Percentiles rank a stretch among this genome's conserved stretches.
phyloP scores from a whole-genome alignment of 345 rosid species.

The Salix viminalis region DNA sequence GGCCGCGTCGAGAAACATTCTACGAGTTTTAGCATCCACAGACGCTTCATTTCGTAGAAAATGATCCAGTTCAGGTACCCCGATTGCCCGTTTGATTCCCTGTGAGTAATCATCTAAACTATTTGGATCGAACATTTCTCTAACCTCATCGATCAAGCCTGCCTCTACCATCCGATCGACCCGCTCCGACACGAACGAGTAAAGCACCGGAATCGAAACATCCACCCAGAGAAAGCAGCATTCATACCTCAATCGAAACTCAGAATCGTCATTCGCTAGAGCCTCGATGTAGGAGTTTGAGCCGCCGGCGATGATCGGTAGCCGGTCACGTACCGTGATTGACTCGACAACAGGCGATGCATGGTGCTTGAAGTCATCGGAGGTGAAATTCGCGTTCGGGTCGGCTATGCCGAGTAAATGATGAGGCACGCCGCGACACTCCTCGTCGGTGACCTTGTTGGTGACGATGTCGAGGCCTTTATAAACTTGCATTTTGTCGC shows the following conservation, averaged over 20 bases:
- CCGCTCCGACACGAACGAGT: conserved; percentile 62
- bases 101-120: conserved; percentile 35
- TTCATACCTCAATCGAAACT: conserved; percentile 58
- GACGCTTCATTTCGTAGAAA: conserved; percentile 39
- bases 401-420: conserved; percentile 63
- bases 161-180: conserved; percentile 71
- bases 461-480: conserved; percentile 67
- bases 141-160: conserved; percentile 68
- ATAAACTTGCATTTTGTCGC: conserved; percentile 85
- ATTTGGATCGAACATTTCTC: conserved; percentile 43
- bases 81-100: conserved; percentile 77
- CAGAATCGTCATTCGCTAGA: conserved; percentile 46
- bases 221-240: conserved; percentile 87
- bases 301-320: conserved; percentile 85
- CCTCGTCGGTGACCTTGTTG: conserved; percentile 73
- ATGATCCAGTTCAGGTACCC: conserved; percentile 67
- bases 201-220: conserved; percentile 49
- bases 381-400: conserved; percentile 51
- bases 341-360: conserved; percentile 41
- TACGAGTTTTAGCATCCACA: conserved; percentile 22
- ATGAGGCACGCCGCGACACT: conserved; percentile 70
- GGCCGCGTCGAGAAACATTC: conserved; percentile 41
- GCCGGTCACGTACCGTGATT: conserved; percentile 35
- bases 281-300: conserved; percentile 79
- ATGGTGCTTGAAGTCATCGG: conserved; percentile 44